A percentile compares a stretch with the other conserved stretches of the same genome.
Evolutionary conservation across 495 filamentous ascomycete species (phyloP).

Genomic region (Hypomontagnella submonticulosa): DNA sequence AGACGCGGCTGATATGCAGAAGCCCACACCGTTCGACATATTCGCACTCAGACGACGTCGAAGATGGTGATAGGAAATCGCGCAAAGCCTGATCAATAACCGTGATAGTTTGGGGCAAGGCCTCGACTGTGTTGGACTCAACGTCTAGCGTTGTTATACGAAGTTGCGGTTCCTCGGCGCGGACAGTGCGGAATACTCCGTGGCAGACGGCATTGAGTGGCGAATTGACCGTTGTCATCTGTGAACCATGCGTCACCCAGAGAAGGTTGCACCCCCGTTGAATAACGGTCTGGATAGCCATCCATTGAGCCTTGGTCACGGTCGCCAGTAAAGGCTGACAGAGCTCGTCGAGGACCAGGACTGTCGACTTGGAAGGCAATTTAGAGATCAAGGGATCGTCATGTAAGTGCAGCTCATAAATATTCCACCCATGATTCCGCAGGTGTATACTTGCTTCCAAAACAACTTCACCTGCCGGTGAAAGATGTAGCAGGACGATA

Average conservation of each 20-base stretch:
- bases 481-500: no score
- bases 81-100: no score
- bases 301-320: constrained; percentile 26
- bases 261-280: constrained; percentile 25
- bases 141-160: constrained; percentile 49
- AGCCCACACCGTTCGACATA: constrained; percentile 48
- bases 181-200: constrained; percentile 44
- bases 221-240: constrained; percentile 38
- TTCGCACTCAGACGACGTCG: constrained; percentile 41
- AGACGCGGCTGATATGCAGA: constrained; percentile 40
- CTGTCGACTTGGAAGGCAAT: no score
- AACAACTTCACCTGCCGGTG: no score
- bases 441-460: no score
- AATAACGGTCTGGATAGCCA: constrained; percentile 1
- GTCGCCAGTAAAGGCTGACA: no score
- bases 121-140: constrained; percentile 11
- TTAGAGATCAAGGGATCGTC: no score
- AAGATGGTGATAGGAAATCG: no score
- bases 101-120: constrained; percentile 24
- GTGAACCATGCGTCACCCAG: constrained; percentile 51
- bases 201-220: constrained; percentile 44
- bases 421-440: no score
- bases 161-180: constrained; percentile 43
- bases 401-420: no score
- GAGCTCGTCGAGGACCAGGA: no score